Conservation (phyloP, 2,329 filamentous ascomycete species). For the Rhynchosporium agropyri region DNA sequence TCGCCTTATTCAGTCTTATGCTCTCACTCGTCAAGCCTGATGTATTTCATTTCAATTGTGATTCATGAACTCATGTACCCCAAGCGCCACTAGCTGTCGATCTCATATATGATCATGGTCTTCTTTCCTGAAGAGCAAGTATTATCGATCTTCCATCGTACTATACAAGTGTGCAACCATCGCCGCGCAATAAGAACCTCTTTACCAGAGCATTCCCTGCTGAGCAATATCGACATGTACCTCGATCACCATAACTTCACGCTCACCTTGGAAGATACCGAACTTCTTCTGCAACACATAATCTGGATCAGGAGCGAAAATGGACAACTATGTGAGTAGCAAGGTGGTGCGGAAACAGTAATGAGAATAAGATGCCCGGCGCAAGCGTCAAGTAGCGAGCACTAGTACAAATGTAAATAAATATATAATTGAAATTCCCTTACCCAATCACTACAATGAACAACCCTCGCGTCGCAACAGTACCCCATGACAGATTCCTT, state of each 20-base stretch:
- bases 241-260: neutral
- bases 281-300: neutral
- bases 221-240: neutral
- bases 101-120: neutral
- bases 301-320: neutral
- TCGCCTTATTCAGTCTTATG: slow-evolving; percentile 3
- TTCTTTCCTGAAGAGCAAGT: neutral
- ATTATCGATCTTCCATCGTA: neutral
- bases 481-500: too few relatives aligned
- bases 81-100: neutral
- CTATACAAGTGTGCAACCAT: neutral
- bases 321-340: neutral
- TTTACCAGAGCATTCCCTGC: slow-evolving; percentile 5
- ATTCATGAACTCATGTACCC: neutral
- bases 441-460: too few relatives aligned
- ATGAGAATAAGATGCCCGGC: too few relatives aligned
- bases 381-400: too few relatives aligned
- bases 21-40: neutral
- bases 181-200: neutral
- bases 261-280: slow-evolving; percentile 3
- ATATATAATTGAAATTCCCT: too few relatives aligned
- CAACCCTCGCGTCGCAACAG: too few relatives aligned
- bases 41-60: neutral
- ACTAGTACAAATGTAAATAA: too few relatives aligned
- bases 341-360: too few relatives aligned